These are phyloP conservation scores for Dendrocalamus sinicus DNA, from an alignment of 176 grass and related monocot genomes.

Conservation along the genomic window DNA sequence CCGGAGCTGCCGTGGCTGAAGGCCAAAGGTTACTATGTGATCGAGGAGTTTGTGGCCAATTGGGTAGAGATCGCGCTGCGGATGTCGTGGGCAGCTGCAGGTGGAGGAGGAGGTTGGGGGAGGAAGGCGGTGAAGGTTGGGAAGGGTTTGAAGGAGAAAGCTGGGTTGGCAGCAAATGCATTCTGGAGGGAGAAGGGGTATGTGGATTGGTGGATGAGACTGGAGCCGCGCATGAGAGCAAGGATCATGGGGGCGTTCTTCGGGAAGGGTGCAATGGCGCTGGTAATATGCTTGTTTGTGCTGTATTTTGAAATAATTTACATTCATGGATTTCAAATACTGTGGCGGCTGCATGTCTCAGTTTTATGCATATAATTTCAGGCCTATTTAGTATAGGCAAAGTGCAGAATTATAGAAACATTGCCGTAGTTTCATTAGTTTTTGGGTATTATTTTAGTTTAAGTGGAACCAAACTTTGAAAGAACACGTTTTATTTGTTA, in stretches of 20 bases:
- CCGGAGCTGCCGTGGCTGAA: slow-evolving; percentile 84
- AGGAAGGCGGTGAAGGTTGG: slow-evolving; percentile 66
- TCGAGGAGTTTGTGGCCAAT: slow-evolving; percentile 80
- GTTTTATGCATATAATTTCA: slow-evolving; percentile 24
- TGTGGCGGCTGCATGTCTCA: slow-evolving; percentile 11
- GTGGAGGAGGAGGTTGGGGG: slow-evolving; percentile 41
- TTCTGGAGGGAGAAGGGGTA: slow-evolving; percentile 99
- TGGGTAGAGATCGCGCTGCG: slow-evolving; percentile 83
- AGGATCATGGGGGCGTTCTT: slow-evolving; percentile 72
- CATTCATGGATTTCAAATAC: slow-evolving; percentile 18
- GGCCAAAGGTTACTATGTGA: slow-evolving; percentile 79
- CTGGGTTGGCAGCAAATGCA: slow-evolving; percentile 63
- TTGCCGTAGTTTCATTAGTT: background rate
- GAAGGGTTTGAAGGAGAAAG: slow-evolving; percentile 77
- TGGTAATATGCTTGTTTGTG: slow-evolving; percentile 62
- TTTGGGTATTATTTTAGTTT: slow-evolving; percentile 19
- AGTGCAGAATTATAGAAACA: background rate
- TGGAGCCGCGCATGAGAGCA: slow-evolving; percentile 68
- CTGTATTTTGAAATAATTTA: slow-evolving; percentile 34
- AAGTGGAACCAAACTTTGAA: background rate
- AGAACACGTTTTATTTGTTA: background rate
- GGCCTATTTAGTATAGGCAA: background rate
- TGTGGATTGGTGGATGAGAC: slow-evolving; percentile 84
- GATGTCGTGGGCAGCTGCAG: slow-evolving; percentile 64
- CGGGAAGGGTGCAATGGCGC: slow-evolving; percentile 57